phyloP scores from a whole-genome alignment of 1,284 basidiomycete species.

The Puccinia polysora region DNA sequence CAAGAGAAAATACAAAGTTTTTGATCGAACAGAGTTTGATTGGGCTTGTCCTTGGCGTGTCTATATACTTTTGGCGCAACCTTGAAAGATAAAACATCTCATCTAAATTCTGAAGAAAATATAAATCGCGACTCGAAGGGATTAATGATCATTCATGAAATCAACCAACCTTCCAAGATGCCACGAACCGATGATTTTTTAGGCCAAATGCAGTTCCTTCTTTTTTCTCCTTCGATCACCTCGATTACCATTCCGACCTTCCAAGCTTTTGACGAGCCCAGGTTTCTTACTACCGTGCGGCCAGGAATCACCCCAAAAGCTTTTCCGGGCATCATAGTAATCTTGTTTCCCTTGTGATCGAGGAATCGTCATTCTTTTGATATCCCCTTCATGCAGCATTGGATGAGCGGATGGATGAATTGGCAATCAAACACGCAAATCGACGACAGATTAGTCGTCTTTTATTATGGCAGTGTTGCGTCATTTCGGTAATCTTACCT shows the following conservation, averaged over 20 bases:
- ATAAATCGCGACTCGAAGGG: no score
- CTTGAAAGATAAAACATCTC: no score
- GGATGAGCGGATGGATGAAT: neutral
- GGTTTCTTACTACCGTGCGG: conserved; percentile 60
- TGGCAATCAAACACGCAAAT: conserved; percentile 23
- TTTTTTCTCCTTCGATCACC: conserved; percentile 36
- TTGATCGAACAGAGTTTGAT: no score
- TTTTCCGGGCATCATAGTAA: conserved; percentile 91
- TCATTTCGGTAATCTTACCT: conserved; percentile 58
- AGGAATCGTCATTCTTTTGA: conserved; percentile 83
- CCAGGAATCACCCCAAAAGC: conserved; percentile 88
- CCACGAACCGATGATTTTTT: no score
- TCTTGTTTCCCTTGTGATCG: conserved; percentile 88
- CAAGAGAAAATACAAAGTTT: no score
- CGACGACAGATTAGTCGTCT: no score
- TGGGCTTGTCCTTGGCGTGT: no score
- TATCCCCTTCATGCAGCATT: conserved; percentile 61
- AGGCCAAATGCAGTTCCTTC: conserved; percentile 19
- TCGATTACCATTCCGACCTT: conserved; percentile 4
- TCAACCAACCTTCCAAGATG: no score
- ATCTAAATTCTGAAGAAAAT: no score
- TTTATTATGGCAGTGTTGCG: neutral
- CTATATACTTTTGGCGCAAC: no score
- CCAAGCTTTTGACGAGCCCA: conserved; percentile 11
- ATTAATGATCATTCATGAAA: no score